A percentile compares a stretch with the other conserved stretches of the same genome.
These are phyloP conservation scores for Planoprotostelium fungivorum DNA, from an alignment of 78 protist genomes.

Conservation along the genomic window DNA sequence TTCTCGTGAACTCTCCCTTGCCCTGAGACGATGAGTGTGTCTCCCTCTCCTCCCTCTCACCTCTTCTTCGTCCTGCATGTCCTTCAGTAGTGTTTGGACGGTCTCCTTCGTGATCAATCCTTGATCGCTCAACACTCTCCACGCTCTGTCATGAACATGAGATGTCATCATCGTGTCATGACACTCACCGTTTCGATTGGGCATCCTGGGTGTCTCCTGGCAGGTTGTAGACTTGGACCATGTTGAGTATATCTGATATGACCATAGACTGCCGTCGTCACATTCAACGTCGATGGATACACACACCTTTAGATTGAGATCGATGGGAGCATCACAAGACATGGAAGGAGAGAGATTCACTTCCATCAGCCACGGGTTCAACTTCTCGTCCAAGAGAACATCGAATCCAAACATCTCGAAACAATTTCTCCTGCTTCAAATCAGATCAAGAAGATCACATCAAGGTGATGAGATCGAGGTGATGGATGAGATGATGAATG, in stretches of 20 bases:
- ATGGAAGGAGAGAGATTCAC: constrained; percentile 74
- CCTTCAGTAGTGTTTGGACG: neutral
- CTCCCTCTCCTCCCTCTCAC: neutral
- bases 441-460: neutral
- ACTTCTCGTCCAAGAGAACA: constrained; percentile 52
- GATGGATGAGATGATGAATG: too few relatives aligned
- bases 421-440: constrained; percentile 8
- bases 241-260: neutral
- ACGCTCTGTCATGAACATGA: neutral
- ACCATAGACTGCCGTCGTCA: neutral
- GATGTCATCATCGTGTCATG: neutral
- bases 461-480: neutral
- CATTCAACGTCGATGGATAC: neutral
- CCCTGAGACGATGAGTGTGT: neutral
- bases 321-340: constrained; percentile 4
- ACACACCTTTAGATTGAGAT: neutral
- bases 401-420: constrained; percentile 75
- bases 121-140: neutral
- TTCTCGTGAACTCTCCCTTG: neutral
- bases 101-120: neutral
- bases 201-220: neutral
- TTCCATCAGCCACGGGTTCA: constrained; percentile 73
- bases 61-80: neutral
- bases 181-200: neutral
- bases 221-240: neutral